Evolutionary conservation across 2,329 filamentous ascomycete species (phyloP).

Genomic region (Fusarium nematophilum): DNA sequence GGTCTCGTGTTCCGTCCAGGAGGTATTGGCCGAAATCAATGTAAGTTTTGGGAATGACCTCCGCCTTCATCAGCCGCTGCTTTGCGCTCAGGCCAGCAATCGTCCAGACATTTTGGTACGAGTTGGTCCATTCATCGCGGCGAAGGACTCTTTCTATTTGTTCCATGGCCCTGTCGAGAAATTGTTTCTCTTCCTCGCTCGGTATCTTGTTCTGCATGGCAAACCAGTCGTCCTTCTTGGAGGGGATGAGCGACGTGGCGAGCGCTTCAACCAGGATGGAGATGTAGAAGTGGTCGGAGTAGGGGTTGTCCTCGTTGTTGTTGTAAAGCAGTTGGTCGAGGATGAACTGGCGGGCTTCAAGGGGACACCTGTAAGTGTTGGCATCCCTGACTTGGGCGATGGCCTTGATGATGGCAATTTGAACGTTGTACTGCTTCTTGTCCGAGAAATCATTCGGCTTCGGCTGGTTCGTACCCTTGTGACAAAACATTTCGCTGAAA

Average conservation of each 20-base stretch:
- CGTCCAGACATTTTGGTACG: slow-evolving; percentile 76
- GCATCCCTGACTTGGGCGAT: slow-evolving; percentile 82
- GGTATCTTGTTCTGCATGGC: slow-evolving; percentile 58
- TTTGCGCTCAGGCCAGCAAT: slow-evolving; percentile 71
- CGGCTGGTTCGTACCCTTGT: slow-evolving; percentile 80
- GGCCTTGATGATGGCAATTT: slow-evolving; percentile 83
- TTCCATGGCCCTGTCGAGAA: slow-evolving; percentile 65
- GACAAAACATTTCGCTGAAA: slow-evolving; percentile 90
- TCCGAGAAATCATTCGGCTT: slow-evolving; percentile 92
- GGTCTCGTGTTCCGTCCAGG: slow-evolving; percentile 71
- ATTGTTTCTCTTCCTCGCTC: slow-evolving; percentile 59
- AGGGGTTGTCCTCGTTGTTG: slow-evolving; percentile 90
- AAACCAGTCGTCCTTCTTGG: slow-evolving; percentile 58
- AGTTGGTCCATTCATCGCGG: slow-evolving; percentile 76
- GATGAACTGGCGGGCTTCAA: slow-evolving; percentile 83
- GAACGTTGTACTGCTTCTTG: slow-evolving; percentile 84
- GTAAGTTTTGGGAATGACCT: slow-evolving; percentile 65
- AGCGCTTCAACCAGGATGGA: slow-evolving; percentile 77
- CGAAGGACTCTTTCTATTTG: slow-evolving; percentile 75
- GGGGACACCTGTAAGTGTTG: slow-evolving; percentile 77
- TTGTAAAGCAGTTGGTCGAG: slow-evolving; percentile 92
- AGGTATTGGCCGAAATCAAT: slow-evolving; percentile 72
- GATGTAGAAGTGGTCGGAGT: slow-evolving; percentile 91
- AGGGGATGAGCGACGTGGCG: slow-evolving; percentile 67
- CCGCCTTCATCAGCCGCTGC: slow-evolving; percentile 71